phyloP scores from a whole-genome alignment of 2,329 filamentous ascomycete species.

The Pseudogymnoascus sp. region DNA sequence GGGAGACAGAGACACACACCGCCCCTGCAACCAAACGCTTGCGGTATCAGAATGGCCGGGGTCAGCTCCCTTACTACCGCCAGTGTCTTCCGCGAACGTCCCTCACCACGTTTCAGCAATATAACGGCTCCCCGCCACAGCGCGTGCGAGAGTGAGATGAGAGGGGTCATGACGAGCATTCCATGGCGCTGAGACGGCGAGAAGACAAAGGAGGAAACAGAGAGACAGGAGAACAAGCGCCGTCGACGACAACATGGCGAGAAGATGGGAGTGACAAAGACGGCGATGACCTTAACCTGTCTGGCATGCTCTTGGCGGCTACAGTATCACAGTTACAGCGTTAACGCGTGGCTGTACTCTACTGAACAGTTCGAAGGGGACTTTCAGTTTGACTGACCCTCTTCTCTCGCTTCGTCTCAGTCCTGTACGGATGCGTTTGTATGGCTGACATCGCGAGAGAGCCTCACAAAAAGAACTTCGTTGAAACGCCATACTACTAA shows the following conservation, averaged over 20 bases:
- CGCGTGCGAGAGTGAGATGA: conserved; percentile 2
- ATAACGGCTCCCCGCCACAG: neutral
- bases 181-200: neutral
- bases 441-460: neutral
- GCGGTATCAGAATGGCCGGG: neutral
- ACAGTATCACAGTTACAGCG: neutral
- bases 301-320: neutral
- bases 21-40: conserved; percentile 1
- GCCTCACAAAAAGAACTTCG: conserved; percentile 1
- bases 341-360: neutral
- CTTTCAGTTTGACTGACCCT: neutral
- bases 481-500: neutral
- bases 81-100: neutral
- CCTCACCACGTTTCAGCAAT: conserved; percentile 5
- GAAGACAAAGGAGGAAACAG: neutral
- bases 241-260: neutral
- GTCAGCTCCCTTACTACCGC: neutral
- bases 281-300: neutral
- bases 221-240: neutral
- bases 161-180: neutral
- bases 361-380: neutral
- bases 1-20: neutral
- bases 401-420: conserved; percentile 1
- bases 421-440: neutral
- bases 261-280: neutral